phyloP scores from a whole-genome alignment of 352 stramenopile genomes.

The Phytopythium mirpurense region DNA sequence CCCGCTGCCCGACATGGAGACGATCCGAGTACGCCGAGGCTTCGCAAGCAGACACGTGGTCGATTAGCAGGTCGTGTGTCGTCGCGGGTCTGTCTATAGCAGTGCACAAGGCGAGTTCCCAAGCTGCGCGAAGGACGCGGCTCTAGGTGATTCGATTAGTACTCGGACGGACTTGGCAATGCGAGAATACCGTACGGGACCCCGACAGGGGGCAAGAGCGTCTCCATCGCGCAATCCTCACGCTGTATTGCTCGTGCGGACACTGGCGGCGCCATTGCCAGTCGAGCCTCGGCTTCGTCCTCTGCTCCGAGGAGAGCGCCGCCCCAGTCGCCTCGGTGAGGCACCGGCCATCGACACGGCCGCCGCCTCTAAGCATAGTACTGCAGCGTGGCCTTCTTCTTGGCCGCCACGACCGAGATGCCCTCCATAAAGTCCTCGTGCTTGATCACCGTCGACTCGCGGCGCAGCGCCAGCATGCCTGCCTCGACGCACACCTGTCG shows the following conservation, averaged over 20 bases:
- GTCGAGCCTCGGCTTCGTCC: background rate
- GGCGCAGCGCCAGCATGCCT: conserved; percentile 96
- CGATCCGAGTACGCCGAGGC: no score
- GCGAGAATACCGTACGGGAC: no score
- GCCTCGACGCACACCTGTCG: conserved; percentile 95
- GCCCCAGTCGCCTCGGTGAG: background rate
- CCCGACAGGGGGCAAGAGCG: no score
- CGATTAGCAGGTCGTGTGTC: no score
- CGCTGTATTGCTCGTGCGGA: background rate
- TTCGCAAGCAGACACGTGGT: no score
- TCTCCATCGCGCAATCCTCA: background rate
- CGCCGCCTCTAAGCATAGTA: conserved; percentile 91
- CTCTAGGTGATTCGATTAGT: no score
- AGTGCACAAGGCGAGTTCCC: no score
- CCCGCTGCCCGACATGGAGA: background rate
- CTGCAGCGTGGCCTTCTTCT: conserved; percentile 97
- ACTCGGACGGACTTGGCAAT: no score
- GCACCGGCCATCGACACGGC: background rate
- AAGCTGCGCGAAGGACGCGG: no score
- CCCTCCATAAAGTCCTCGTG: conserved; percentile 99
- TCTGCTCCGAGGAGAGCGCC: background rate
- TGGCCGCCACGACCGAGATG: conserved; percentile 96
- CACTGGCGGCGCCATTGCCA: no score
- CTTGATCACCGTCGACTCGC: conserved; percentile 94
- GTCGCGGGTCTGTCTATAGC: no score